These are phyloP conservation scores for Symbiodinium natans DNA, from an alignment of 73 alveolate genomes.

Conservation along the genomic window DNA sequence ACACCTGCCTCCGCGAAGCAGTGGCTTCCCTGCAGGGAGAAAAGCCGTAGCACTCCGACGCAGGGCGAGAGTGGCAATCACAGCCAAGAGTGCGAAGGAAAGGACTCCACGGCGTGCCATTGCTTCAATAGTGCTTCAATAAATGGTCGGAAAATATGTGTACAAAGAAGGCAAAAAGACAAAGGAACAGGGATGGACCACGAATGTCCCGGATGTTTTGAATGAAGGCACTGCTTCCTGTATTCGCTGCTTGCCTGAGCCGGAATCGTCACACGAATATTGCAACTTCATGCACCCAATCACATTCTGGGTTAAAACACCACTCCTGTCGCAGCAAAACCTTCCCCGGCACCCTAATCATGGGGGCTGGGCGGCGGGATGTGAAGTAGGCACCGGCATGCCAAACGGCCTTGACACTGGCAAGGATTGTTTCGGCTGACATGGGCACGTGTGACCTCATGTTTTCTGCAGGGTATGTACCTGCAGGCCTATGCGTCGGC, in stretches of 20 bases:
- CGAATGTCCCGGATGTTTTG: not conserved
- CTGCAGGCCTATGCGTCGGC: too few species aligned
- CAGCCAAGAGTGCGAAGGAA: not conserved
- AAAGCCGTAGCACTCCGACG: not conserved
- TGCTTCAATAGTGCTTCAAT: not conserved
- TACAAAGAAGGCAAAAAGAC: too few species aligned
- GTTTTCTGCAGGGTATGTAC: too few species aligned
- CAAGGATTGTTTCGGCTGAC: not conserved
- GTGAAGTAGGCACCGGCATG: conserved; percentile 59
- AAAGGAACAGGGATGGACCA: not conserved
- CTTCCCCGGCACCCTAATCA: not conserved
- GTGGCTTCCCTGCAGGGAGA: not conserved
- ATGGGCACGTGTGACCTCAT: too few species aligned
- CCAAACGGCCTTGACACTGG: not conserved
- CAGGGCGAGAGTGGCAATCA: not conserved
- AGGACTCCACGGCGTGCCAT: not conserved
- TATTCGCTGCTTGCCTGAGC: not conserved
- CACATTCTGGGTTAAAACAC: not conserved
- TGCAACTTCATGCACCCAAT: too few species aligned
- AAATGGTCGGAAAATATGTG: too few species aligned
- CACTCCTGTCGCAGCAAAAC: not conserved
- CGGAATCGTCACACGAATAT: not conserved
- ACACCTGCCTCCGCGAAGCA: not conserved
- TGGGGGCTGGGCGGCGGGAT: conserved; percentile 25
- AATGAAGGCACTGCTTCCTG: not conserved